A percentile compares a stretch with the other conserved stretches of the same genome.
phyloP scores from a whole-genome alignment of 2,329 filamentous ascomycete species.

The Lachnellula subtilissima region DNA sequence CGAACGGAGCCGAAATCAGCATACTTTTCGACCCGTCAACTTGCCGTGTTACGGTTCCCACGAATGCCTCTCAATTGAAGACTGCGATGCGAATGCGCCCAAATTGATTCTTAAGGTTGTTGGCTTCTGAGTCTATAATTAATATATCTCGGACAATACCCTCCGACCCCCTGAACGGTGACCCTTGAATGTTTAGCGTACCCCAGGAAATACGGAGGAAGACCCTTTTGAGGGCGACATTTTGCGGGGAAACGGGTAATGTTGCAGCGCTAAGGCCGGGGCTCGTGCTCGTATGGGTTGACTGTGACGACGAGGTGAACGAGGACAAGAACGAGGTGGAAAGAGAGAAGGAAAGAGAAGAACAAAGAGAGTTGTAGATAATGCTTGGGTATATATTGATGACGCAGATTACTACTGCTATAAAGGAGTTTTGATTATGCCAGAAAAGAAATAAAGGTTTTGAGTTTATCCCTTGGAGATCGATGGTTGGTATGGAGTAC shows the following conservation, averaged over 20 bases:
- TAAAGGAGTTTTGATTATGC: no score
- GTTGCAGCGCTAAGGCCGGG: neutral
- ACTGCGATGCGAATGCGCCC: neutral
- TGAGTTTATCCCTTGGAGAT: neutral
- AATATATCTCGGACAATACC: no score
- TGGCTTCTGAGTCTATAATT: no score
- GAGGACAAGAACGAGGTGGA: neutral
- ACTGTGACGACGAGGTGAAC: neutral
- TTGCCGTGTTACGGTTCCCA: neutral
- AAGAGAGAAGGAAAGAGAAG: neutral
- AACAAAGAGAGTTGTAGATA: no score
- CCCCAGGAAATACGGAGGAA: no score
- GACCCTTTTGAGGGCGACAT: neutral
- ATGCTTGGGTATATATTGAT: no score
- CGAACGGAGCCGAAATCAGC: slow-evolving; percentile 22
- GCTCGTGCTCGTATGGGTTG: neutral
- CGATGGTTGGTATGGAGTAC: neutral
- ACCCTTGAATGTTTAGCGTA: no score
- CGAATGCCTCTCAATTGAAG: neutral
- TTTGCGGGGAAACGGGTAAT: neutral
- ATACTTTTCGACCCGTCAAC: slow-evolving; percentile 35
- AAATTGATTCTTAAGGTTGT: neutral
- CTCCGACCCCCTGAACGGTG: no score
- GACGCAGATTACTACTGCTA: no score
- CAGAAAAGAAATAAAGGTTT: neutral